Evolutionary conservation across 768 basidiomycete species (phyloP).

Genomic region (Rhizopogon vesiculosus): DNA sequence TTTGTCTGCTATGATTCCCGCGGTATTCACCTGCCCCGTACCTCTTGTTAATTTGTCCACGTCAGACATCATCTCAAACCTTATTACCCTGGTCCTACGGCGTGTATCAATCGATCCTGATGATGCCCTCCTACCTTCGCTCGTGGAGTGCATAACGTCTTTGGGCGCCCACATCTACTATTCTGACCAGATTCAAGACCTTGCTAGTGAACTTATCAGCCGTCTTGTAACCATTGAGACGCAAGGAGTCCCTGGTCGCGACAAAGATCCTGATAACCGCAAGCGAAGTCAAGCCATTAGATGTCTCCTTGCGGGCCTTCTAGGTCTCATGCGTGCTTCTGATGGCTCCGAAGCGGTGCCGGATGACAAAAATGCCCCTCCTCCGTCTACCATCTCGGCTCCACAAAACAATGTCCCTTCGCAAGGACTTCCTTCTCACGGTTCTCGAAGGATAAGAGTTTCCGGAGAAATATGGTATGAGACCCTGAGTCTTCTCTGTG

Average conservation of each 20-base stretch:
- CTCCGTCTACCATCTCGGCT: conserved; percentile 18
- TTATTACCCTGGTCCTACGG: conserved; percentile 70
- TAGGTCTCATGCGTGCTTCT: conserved; percentile 64
- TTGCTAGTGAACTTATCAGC: conserved; percentile 77
- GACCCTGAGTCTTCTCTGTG: conserved; percentile 79
- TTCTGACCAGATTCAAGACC: conserved; percentile 92
- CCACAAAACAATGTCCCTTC: conserved; percentile 23
- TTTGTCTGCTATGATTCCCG: conserved; percentile 72
- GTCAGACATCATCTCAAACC: conserved; percentile 78
- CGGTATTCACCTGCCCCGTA: conserved; percentile 76
- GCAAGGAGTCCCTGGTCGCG: conserved; percentile 46
- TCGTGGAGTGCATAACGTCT: conserved; percentile 77
- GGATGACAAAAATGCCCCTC: conserved; percentile 20
- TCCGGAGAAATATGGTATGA: conserved; percentile 90
- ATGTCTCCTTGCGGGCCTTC: conserved; percentile 62
- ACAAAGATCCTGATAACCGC: conserved; percentile 31
- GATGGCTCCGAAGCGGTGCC: conserved; percentile 33
- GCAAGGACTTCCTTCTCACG: conserved; percentile 27
- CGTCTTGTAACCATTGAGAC: conserved; percentile 69
- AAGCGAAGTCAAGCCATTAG: conserved; percentile 64
- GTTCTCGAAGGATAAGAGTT: conserved; percentile 60
- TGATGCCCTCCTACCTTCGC: conserved; percentile 59
- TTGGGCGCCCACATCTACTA: conserved; percentile 92
- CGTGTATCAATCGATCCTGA: conserved; percentile 55
- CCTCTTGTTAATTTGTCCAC: conserved; percentile 89